phyloP scores from a whole-genome alignment of 108 stramenopile genomes.

The Discostella stelligeroides region DNA sequence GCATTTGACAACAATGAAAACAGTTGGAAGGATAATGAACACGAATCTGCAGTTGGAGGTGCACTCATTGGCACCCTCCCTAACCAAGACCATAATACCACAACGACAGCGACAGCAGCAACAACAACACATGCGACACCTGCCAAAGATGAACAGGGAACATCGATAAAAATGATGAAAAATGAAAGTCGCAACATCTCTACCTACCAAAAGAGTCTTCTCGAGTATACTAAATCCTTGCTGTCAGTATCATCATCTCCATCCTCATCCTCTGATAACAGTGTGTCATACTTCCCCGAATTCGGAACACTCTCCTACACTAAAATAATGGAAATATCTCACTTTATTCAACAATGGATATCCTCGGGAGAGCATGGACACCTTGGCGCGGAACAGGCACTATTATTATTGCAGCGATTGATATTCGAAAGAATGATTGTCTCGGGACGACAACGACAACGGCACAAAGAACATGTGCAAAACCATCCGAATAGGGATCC shows the following conservation, averaged over 20 bases:
- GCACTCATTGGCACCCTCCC: neutral
- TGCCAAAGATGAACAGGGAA: no score
- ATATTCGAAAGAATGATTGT: conserved; percentile 26
- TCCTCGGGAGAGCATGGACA: conserved; percentile 26
- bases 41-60: neutral
- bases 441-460: conserved; percentile 16
- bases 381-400: conserved; percentile 35
- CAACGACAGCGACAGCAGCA: no score
- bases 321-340: conserved; percentile 22
- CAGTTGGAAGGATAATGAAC: neutral
- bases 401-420: conserved; percentile 28
- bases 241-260: neutral
- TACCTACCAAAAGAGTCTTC: no score
- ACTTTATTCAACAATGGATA: conserved; percentile 32
- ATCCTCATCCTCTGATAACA: no score
- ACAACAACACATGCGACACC: no score
- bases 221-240: neutral
- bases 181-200: neutral
- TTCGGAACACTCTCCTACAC: conserved; percentile 13
- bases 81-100: no score
- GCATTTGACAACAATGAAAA: neutral
- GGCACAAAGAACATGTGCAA: no score
- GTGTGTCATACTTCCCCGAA: no score
- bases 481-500: no score
- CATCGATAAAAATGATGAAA: neutral